Base-by-base conservation (phyloP, 306 rosid genomes). In the Abrus precatorius region DNA sequence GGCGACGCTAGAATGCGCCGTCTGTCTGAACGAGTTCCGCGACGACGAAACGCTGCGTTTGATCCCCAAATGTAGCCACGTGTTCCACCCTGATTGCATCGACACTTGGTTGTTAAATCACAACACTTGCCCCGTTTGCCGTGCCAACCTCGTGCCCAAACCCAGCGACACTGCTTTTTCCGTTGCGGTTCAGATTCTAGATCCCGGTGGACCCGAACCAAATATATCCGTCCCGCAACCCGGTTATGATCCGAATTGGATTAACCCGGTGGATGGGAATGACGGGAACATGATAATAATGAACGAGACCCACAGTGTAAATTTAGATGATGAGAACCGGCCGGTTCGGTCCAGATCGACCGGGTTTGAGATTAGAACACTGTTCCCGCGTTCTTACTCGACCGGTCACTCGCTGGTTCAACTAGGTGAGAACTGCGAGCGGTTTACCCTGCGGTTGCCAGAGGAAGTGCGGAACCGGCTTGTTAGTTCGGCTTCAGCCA, bases 101-200 rank as follows among this genome's bases (percentile, higher is more conserved):
- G 98, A 94, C 62, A 75, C 79, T 1, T 92, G 98, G 98, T 56
- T 94, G 13, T 57, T 82, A 2, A 80, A 89, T 12, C 94, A 92
- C 79, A 76, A 87, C 28, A 94, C 96, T 1, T 94, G 98, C 48
- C 98, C 97, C 0, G 97, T 94, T 69, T 94, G 98, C 50, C 91
- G 98, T 0, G 90, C 97, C 7, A 74, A 85, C 68, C 80, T 92
- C n/a, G 69, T 55, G 1, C 90, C 93, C 3, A 75, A 75, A 14
- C 90, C 93, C 0, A 91, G 84, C 0, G 92, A 91, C 13, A 29
- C 7, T 1, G 43, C 69, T 40, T 52, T 44, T 53, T n/a, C 48
- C 9, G n/a, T 53, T 3, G 60, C 53, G 1, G 1, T 70, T 2
- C 64, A 30, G 8, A 48, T 78, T 1, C 60, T 72, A 0, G 76